Percentiles rank a stretch among this genome's conserved stretches.
Evolutionary conservation across 164 flowering plant species (phyloP).

Genomic region (Magnolia officinalis): DNA sequence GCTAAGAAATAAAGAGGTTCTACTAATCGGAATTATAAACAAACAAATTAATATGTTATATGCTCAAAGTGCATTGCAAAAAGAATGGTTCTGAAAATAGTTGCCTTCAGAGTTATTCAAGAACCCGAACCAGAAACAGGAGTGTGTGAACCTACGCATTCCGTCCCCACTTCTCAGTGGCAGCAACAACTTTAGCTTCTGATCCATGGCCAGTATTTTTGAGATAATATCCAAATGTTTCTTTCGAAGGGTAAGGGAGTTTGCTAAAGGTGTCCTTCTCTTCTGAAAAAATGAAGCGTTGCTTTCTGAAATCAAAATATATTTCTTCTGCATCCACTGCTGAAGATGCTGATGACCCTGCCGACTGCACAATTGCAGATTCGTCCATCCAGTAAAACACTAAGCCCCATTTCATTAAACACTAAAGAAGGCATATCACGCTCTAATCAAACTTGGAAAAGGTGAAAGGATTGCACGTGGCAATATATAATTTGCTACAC

Average conservation of each 20-base stretch:
- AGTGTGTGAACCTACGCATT: slow-evolving; percentile 60
- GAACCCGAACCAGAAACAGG: slow-evolving; percentile 8
- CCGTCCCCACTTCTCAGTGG: slow-evolving; percentile 94
- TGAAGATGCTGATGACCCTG: slow-evolving; percentile 44
- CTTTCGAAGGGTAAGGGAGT: slow-evolving; percentile 90
- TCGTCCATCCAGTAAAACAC: background rate
- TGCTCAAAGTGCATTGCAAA: background rate
- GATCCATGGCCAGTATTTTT: slow-evolving; percentile 84
- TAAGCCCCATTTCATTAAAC: background rate
- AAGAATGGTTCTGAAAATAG: background rate
- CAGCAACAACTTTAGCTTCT: slow-evolving; percentile 75
- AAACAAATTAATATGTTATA: too few relatives aligned
- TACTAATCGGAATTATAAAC: too few relatives aligned
- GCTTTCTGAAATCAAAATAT: slow-evolving; percentile 95
- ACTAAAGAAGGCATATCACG: background rate
- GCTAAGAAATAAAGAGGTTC: too few relatives aligned
- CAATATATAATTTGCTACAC: background rate
- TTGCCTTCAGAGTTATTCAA: background rate
- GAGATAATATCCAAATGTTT: slow-evolving; percentile 72
- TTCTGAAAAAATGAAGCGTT: slow-evolving; percentile 69
- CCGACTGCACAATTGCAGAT: slow-evolving; percentile 28
- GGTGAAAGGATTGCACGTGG: background rate
- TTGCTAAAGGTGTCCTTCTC: slow-evolving; percentile 74
- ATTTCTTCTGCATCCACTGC: slow-evolving; percentile 58
- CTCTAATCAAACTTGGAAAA: background rate